Evolutionary conservation across 352 stramenopile species (phyloP).

Genomic region (Pythium phragmiticola): DNA sequence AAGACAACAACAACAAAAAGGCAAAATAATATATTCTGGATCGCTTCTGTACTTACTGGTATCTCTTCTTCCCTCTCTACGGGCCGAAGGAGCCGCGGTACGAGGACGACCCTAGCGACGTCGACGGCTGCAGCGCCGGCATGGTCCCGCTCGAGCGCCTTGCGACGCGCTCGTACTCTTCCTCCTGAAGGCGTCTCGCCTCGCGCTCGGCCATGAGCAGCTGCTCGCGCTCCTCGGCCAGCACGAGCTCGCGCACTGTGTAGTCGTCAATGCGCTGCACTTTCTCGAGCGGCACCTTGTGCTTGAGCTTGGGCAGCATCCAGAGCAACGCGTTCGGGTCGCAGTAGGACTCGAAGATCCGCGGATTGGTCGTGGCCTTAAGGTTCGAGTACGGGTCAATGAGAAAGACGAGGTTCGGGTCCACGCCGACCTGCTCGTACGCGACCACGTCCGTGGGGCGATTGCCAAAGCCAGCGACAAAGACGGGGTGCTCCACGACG

Average conservation of each 20-base stretch:
- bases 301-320: conserved; percentile 78
- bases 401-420: conserved; percentile 74
- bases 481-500: conserved; percentile 69
- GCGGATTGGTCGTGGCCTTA: conserved; percentile 51
- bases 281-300: conserved; percentile 79
- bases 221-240: conserved; percentile 77
- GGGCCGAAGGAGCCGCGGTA: conserved; percentile 13
- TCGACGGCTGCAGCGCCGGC: conserved; percentile 4
- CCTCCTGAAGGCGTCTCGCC: conserved; percentile 60
- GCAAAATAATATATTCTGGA: conserved; percentile 24
- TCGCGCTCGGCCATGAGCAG: conserved; percentile 63
- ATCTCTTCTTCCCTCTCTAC: not conserved
- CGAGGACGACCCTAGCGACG: conserved; percentile 16
- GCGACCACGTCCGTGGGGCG: conserved; percentile 79
- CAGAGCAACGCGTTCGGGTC: conserved; percentile 80
- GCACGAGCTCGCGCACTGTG: conserved; percentile 73
- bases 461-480: conserved; percentile 86
- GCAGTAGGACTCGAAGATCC: conserved; percentile 80
- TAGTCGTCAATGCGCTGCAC: conserved; percentile 78
- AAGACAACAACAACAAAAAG: conserved; percentile 2
- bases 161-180: conserved; percentile 44
- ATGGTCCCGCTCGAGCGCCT: conserved; percentile 31
- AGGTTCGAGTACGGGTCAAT: conserved; percentile 81
- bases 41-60: not conserved
- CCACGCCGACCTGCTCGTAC: conserved; percentile 75